Evolutionary conservation across 2,329 filamentous ascomycete genomes (phyloP), one percentile per base, ranked within the genome.

Genomic region (Hypomyces perniciosus): DNA sequence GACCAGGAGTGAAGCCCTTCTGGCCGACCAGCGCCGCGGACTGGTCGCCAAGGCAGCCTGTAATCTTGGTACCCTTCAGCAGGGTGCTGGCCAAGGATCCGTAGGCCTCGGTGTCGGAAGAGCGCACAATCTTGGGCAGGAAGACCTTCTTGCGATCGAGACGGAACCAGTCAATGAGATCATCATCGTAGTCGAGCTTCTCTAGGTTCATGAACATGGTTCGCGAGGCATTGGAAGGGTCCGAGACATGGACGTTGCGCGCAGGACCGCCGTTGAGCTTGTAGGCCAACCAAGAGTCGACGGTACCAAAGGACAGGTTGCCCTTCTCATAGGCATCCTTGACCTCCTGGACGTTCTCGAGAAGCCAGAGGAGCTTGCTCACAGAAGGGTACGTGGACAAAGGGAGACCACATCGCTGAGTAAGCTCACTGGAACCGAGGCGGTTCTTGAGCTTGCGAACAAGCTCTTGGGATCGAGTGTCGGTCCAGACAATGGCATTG

Each of bases 121-220:
- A 91, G 2, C 81, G 83, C 8, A 90, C 83, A 59, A 92, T 90
- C 62, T 83, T 83, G n/a, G 88, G 87, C 34, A 93, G 73, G 44
- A 76, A 76, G 52, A 92, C 70, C 65, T 90, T 90, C 43, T 73
- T 78, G 50, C 73, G 71, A 65, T 91, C 84, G 40, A 92, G 69
- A 39, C 80, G 76, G 72, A 92, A 92, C 72, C 90, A 92, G 43
- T 85, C 76, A 30, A 91, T 72, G 44, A 91, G 77, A 46, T 79
- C 77, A 44, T 86, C 79, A 61, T 89, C 86, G 66, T 92, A 93
- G 59, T 89, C 69, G 41, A 90, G 74, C 1, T 80, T 88, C 61
- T 87, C 77, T 31, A 92, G 76, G 67, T 91, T 88, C 83, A 91
- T 88, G 68, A 93, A 90, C 88, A 91, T 90, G 40, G 88, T 92